These are phyloP conservation scores for Fistulinella prunicolor DNA, from an alignment of 768 basidiomycete genomes.

Conservation along the genomic window DNA sequence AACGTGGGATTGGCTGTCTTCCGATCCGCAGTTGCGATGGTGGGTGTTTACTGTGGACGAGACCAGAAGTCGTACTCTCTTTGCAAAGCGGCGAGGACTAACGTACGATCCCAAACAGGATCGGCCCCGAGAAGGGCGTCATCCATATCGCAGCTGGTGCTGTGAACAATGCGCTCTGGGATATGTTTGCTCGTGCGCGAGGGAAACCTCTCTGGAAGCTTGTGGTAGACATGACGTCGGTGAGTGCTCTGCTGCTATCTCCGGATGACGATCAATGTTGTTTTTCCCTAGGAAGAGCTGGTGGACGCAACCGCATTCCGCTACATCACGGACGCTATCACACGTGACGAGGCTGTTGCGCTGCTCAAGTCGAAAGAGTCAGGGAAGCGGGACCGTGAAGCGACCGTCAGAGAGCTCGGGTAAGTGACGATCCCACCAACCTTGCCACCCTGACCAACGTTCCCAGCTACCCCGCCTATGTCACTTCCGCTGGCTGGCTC, in stretches of 20 bases:
- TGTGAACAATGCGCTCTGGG: conserved; percentile 93
- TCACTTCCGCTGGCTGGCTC: conserved; percentile 92
- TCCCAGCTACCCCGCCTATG: conserved; percentile 85
- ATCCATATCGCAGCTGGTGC: conserved; percentile 88
- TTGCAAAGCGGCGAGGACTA: background rate
- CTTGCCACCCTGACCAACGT: background rate
- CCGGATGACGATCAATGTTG: no score
- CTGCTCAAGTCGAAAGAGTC: conserved; percentile 77
- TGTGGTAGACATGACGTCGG: conserved; percentile 85
- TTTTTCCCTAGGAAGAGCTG: conserved; percentile 61
- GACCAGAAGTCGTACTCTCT: no score
- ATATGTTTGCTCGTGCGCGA: conserved; percentile 79
- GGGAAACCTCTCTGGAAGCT: conserved; percentile 94
- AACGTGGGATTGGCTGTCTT: conserved; percentile 82
- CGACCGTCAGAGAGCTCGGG: conserved; percentile 68
- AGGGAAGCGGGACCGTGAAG: conserved; percentile 77
- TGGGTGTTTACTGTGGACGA: conserved; percentile 23
- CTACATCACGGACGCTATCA: conserved; percentile 93
- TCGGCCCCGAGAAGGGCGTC: conserved; percentile 94
- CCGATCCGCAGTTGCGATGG: conserved; percentile 92
- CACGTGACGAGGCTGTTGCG: conserved; percentile 81
- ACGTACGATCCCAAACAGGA: conserved; percentile 43
- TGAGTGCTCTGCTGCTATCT: conserved; percentile 20
- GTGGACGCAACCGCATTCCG: conserved; percentile 76
- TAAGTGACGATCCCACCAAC: conserved; percentile 25